Percentiles rank a stretch among this genome's conserved stretches.
These are phyloP conservation scores for Fusarium haematococcum DNA, from an alignment of 2,329 filamentous ascomycete genomes.

Conservation along the genomic window DNA sequence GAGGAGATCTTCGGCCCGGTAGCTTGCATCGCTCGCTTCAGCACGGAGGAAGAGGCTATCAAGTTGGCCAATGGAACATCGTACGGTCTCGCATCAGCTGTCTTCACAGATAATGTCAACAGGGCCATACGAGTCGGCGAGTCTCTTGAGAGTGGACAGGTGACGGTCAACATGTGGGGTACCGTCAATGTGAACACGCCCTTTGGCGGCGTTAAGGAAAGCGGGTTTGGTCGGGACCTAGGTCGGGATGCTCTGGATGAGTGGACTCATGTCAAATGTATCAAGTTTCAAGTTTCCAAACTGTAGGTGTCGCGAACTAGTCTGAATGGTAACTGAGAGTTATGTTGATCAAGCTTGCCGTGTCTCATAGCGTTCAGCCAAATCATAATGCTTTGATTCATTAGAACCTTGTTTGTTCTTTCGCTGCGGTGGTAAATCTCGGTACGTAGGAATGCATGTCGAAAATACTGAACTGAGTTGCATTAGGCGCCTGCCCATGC, in stretches of 20 bases:
- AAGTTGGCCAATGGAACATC: conserved; percentile 10
- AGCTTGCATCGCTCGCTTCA: conserved; percentile 25
- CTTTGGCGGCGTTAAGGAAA: conserved; percentile 25
- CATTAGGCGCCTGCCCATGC: neutral
- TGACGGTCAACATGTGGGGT: conserved; percentile 64
- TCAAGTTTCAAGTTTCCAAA: conserved; percentile 32
- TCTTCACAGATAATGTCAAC: conserved; percentile 65
- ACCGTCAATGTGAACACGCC: conserved; percentile 9
- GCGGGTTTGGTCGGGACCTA: conserved; percentile 20
- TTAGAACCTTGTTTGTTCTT: neutral
- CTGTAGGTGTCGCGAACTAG: conserved; percentile 4
- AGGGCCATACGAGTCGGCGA: conserved; percentile 63
- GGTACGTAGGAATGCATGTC: neutral
- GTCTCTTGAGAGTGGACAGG: conserved; percentile 64
- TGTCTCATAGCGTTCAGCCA: neutral
- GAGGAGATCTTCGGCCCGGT: conserved; percentile 34
- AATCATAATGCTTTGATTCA: neutral
- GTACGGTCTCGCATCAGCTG: conserved; percentile 34
- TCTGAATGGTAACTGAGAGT: neutral
- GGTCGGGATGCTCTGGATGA: conserved; percentile 45
- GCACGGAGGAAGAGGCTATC: conserved; percentile 25
- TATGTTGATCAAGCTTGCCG: neutral
- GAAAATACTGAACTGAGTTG: neutral
- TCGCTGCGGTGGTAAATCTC: neutral
- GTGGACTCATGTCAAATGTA: conserved; percentile 42